Percentiles rank a stretch among this genome's conserved stretches.
Conservation (phyloP, 305 asterid genomes). For the Striga hermonthica region DNA sequence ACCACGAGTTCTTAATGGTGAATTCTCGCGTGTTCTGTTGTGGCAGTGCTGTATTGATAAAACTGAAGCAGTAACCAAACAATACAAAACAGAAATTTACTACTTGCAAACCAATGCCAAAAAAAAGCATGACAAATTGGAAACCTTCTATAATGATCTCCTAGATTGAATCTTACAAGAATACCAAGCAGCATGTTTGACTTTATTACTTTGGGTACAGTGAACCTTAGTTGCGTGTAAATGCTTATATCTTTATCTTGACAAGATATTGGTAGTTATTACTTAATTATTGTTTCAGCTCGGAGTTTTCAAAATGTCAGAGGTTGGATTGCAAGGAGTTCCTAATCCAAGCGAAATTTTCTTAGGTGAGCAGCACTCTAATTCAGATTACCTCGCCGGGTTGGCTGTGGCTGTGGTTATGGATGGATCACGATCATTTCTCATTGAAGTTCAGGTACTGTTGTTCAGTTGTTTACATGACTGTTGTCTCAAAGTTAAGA, state of each 20-base stretch:
- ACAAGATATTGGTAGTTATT: constrained; percentile 25
- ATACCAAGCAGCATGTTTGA: constrained; percentile 3
- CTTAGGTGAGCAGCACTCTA: constrained; percentile 70
- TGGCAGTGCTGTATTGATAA: constrained; percentile 8
- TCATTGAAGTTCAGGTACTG: constrained; percentile 78
- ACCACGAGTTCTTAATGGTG: constrained; percentile 20
- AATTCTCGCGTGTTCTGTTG: constrained; percentile 4
- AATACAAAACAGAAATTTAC: constrained; percentile 22
- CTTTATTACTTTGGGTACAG: constrained; percentile 11
- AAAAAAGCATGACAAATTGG: constrained; percentile 14
- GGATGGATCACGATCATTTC: constrained; percentile 90
- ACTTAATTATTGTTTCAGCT: constrained; percentile 48
- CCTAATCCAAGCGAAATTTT: constrained; percentile 87
- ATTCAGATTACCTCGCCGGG: constrained; percentile 83
- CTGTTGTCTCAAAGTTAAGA: neutral
- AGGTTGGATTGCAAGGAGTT: constrained; percentile 67
- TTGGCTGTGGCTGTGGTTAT: constrained; percentile 80
- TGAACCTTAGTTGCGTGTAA: constrained; percentile 1
- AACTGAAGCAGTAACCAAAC: neutral
- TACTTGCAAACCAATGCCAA: constrained; percentile 8
- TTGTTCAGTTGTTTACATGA: neutral
- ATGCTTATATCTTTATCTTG: constrained; percentile 20
- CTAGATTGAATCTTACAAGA: constrained; percentile 21
- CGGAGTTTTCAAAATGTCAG: constrained; percentile 90
- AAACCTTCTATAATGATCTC: constrained; percentile 2